Base-by-base conservation (phyloP, 1,284 basidiomycete genomes). In the Apiotrichum laibachii region DNA sequence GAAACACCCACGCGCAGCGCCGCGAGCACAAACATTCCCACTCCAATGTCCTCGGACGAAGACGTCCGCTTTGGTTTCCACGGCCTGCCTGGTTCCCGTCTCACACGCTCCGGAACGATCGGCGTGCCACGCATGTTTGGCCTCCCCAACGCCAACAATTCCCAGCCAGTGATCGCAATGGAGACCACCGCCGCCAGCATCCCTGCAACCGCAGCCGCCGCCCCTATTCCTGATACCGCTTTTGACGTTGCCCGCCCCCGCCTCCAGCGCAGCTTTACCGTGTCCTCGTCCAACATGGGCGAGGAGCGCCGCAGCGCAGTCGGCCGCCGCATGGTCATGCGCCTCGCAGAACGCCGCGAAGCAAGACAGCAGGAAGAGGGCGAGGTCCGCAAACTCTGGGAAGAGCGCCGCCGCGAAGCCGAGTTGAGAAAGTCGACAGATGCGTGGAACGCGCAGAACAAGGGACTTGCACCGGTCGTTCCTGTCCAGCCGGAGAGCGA, bases 241-340 rank as follows among this genome's bases (percentile, higher is more conserved):
- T 53, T 67, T 35, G 61, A 59, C 4, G 60, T 67, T 40, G 56
- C 70, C 1, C 58, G 73, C n/a, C 77, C 77, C 3, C 61, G 75
- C 7, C 60, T 78, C 16, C 72, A 76, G 37, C 65, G 77, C 18
- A 77, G 75, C 57, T 76, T 75, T 45, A 78, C 77, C 0, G 72
- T 78, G 2, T 74, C 72, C 10, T 69, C 70, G 9, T 69, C 72
- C 18, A 75, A 77, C 57, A 74, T 75, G 72, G 75, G 75, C 12
- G 73, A 75, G 44, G 77, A 79, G 54, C 63, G 77, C n/a, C 62
- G 78, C 40, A 77, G 76, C 58, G 78, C 74, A 0, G 77, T 78
- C 1, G 78, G 78, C 4, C 61, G 78, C 37, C 63, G 75, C 34
- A 79, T 79, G 78, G 75, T 79, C 26, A 69, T 69, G 48, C 57